These are phyloP conservation scores for Rostrohypoxylon terebratum DNA, from an alignment of 495 filamentous ascomycete genomes.

Conservation along the genomic window DNA sequence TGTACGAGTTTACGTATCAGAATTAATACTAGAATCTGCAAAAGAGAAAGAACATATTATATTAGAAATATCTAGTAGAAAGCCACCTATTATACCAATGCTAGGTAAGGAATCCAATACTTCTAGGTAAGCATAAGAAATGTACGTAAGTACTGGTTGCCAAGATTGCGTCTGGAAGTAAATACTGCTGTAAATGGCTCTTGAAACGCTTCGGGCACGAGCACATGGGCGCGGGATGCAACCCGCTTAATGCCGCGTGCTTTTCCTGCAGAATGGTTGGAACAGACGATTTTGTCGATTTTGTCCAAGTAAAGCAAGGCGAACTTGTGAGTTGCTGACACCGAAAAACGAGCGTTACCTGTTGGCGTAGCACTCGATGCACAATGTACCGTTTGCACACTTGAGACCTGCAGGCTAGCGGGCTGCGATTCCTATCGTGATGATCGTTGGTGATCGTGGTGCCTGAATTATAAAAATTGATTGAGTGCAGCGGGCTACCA, in stretches of 20 bases:
- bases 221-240: slow-evolving; percentile 43
- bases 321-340: slow-evolving; percentile 14
- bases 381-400: slow-evolving; percentile 1
- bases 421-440: slow-evolving; percentile 21
- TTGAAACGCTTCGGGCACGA: slow-evolving; percentile 36
- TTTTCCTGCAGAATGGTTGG: slow-evolving; percentile 10
- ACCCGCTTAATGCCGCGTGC: slow-evolving; percentile 34
- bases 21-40: slow-evolving; percentile 6
- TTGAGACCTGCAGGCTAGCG: slow-evolving; percentile 26
- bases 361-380: slow-evolving; percentile 12
- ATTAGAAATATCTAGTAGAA: background rate
- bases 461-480: slow-evolving; percentile 39
- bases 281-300: slow-evolving; percentile 18
- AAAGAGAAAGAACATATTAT: background rate
- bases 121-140: slow-evolving; percentile 10
- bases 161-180: slow-evolving; percentile 32
- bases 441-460: too few relatives aligned
- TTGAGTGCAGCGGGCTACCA: slow-evolving; percentile 43
- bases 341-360: background rate
- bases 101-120: background rate
- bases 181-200: slow-evolving; percentile 9
- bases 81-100: background rate
- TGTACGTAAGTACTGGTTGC: slow-evolving; percentile 23
- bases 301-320: slow-evolving; percentile 5
- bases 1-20: slow-evolving; percentile 14